These are phyloP conservation scores for Diaporthe amygdali DNA, from an alignment of 2,329 filamentous ascomycete species.

Conservation along the genomic window DNA sequence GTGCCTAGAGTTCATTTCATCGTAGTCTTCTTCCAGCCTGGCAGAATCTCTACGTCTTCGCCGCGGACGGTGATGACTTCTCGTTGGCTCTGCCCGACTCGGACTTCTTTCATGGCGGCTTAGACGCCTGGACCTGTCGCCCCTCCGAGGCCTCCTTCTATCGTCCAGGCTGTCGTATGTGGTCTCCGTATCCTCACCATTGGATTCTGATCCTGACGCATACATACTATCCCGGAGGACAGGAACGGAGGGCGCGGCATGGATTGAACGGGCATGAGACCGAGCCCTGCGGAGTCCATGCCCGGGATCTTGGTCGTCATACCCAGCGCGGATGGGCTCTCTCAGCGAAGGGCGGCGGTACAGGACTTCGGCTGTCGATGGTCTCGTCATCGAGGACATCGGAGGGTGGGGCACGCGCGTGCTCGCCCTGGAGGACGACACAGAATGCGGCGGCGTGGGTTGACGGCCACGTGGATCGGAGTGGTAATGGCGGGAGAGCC, in stretches of 20 bases:
- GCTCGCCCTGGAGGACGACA: constrained; percentile 30
- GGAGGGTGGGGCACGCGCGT: constrained; percentile 37
- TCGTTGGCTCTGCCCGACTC: constrained; percentile 17
- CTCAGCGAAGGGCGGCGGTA: constrained; percentile 29
- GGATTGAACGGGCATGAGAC: constrained; percentile 27
- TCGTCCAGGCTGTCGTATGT: constrained; percentile 42
- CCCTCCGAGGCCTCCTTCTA: constrained; percentile 30
- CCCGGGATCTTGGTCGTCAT: constrained; percentile 33
- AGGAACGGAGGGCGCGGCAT: constrained; percentile 39
- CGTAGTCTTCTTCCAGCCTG: constrained; percentile 23
- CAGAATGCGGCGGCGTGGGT: constrained; percentile 29
- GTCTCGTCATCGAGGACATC: constrained; percentile 33
- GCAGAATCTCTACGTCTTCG: background rate
- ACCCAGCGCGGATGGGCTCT: constrained; percentile 18
- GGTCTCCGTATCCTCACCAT: constrained; percentile 41
- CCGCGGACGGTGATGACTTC: constrained; percentile 12
- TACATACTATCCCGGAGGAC: constrained; percentile 42
- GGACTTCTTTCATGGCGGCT: constrained; percentile 17
- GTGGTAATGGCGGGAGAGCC: constrained; percentile 16
- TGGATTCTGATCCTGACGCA: constrained; percentile 40
- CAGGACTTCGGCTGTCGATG: constrained; percentile 26
- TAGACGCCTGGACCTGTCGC: constrained; percentile 22
- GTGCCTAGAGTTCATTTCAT: constrained; percentile 29
- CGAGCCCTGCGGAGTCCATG: constrained; percentile 35
- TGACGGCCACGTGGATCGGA: constrained; percentile 7